Evolutionary conservation across 371 early-diverging fungal species (phyloP).

Genomic region (Rhizopus sp.): DNA sequence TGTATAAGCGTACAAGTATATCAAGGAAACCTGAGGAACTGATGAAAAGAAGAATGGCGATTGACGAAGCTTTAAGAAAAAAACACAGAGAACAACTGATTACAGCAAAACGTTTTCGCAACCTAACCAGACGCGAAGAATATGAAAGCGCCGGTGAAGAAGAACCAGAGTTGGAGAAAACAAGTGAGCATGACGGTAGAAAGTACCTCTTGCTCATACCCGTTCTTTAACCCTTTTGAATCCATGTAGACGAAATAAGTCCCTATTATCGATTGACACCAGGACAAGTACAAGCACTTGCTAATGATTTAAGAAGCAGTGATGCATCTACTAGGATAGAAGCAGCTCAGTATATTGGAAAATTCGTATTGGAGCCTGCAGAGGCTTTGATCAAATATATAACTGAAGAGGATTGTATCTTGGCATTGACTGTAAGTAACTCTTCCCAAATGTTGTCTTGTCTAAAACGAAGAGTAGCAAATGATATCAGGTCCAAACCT

Average conservation of each 20-base stretch:
- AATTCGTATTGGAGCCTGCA: slow-evolving; percentile 51
- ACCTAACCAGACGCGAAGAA: slow-evolving; percentile 35
- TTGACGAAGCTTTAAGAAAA: slow-evolving; percentile 47
- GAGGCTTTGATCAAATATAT: slow-evolving; percentile 50
- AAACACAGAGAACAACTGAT: slow-evolving; percentile 59
- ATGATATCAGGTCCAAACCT: slow-evolving; percentile 40
- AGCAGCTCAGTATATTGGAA: slow-evolving; percentile 45
- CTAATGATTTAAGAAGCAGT: slow-evolving; percentile 33
- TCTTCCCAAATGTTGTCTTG: too few species aligned
- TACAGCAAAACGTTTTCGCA: slow-evolving; percentile 55
- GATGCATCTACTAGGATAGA: slow-evolving; percentile 35
- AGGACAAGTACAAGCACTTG: slow-evolving; percentile 29
- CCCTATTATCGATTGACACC: slow-evolving; percentile 26
- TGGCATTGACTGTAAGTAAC: slow-evolving; percentile 41
- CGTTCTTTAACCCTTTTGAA: too few species aligned
- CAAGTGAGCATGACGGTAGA: slow-evolving; percentile 18
- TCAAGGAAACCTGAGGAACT: slow-evolving; percentile 40
- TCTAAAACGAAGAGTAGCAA: slow-evolving; percentile 3
- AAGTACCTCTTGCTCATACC: neutral
- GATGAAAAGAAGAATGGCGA: slow-evolving; percentile 37
- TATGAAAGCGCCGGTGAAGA: slow-evolving; percentile 29
- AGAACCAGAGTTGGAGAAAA: slow-evolving; percentile 18
- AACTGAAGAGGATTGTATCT: slow-evolving; percentile 49
- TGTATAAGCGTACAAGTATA: slow-evolving; percentile 51
- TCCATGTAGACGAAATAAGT: slow-evolving; percentile 22